Evolutionary conservation across 805 yeast species (phyloP), one percentile per base, ranked within the genome.

Genomic region (Teunomyces atbi): DNA sequence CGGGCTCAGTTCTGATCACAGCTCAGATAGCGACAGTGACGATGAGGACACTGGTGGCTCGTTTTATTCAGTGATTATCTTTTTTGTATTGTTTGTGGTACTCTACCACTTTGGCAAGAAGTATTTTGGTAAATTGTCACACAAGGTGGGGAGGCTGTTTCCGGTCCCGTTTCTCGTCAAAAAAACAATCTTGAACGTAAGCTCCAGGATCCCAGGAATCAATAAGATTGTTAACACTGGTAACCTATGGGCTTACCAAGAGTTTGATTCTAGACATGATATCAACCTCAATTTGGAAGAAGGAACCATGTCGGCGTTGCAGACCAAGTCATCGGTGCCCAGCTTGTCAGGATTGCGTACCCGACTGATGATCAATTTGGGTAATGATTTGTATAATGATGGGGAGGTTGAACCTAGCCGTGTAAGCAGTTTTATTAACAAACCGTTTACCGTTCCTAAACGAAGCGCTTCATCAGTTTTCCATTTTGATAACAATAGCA

Each of bases 371-470:
- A 59, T 69, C 16, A 68, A 61, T 42, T 59, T 71, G 45, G 41
- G 59, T 11, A 45, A 46, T 5, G 55, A 52, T 13, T 51, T 49
- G 8, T 47, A 51, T 15, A 53, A 48, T 4, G 42, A 10, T 6
- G 44, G 41, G 20, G 27, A 42, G 23, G 15, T 15, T 8, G 41
- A 13, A 10, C 44, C 55, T 4, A 44, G 52, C 43, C 44, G 52
- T 46, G 20, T 43, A 48, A 49, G 45, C 35, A 69, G 62, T 36
- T 68, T 70, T 47, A 48, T 71, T 47, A 68, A 59, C 58, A 67
- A 64, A 49, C 77, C 76, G 3, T 71, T 71, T 46, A 49, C 56
- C 4, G 54, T 59, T 1, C 73, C 71, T 3, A 64, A 61, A 47
- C 55, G 61, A 37, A 50, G 34, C 23, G 53, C 55, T 7, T 44